These are phyloP conservation scores for Tricholoma bakamatsutake DNA, from an alignment of 768 basidiomycete species.

Conservation along the genomic window DNA sequence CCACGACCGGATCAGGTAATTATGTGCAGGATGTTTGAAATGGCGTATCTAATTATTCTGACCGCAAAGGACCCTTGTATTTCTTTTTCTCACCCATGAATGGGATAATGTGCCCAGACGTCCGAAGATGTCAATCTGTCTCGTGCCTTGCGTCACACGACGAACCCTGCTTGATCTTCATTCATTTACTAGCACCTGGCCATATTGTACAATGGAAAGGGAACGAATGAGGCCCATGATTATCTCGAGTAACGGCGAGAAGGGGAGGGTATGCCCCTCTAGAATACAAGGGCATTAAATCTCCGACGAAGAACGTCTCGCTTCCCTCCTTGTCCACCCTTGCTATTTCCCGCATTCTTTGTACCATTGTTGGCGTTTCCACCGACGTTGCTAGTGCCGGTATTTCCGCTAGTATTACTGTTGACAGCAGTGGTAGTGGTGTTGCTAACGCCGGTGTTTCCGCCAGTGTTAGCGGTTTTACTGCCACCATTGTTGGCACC, in stretches of 20 bases:
- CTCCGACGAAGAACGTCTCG: constrained; percentile 8
- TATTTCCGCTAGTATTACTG: not conserved
- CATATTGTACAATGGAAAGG: constrained; percentile 12
- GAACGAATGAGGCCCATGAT: constrained; percentile 5
- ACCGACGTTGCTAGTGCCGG: not conserved
- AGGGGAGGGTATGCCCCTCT: not conserved
- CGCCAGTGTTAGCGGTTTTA: not conserved
- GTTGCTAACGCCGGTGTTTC: not conserved
- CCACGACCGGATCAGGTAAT: constrained; percentile 39
- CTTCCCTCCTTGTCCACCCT: constrained; percentile 1
- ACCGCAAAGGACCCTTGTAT: not conserved
- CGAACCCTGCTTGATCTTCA: constrained; percentile 10
- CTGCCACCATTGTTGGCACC: not conserved
- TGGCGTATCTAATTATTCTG: not conserved
- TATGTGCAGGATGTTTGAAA: constrained; percentile 50
- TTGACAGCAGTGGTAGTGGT: not conserved
- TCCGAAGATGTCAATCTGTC: not conserved
- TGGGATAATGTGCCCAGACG: not conserved
- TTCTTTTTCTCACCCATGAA: not conserved
- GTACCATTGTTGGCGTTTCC: not conserved
- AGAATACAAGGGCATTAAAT: not conserved
- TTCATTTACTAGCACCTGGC: constrained; percentile 11
- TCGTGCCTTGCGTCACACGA: not conserved
- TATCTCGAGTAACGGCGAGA: not conserved
- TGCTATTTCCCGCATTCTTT: not conserved